phyloP scores from a whole-genome alignment of 305 asterid genomes.

The Fraxinus dipetala region DNA sequence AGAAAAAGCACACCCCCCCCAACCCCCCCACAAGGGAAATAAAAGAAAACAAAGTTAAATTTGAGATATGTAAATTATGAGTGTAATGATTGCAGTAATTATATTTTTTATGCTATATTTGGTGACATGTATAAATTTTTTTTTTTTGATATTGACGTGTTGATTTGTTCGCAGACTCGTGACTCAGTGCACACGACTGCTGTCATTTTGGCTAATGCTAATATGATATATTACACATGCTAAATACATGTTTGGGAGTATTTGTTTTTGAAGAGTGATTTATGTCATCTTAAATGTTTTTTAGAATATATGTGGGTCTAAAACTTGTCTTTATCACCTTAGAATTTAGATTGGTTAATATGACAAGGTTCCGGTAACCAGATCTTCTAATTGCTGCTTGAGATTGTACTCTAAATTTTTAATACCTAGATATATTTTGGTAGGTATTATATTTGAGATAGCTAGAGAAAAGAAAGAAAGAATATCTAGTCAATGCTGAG shows the following conservation, averaged over 20 bases:
- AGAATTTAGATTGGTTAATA: conserved; percentile 1
- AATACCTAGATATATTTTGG: not conserved
- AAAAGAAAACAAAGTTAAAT: not conserved
- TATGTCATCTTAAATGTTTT: not conserved
- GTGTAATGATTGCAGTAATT: conserved; percentile 3
- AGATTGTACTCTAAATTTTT: not conserved
- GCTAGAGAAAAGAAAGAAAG: not conserved
- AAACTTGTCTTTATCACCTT: not conserved
- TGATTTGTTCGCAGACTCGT: not conserved
- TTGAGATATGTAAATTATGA: not conserved
- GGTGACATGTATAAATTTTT: not conserved
- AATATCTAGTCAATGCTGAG: not conserved
- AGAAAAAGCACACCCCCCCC: not conserved
- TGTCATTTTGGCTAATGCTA: not conserved
- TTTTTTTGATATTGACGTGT: not conserved
- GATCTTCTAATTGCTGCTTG: not conserved
- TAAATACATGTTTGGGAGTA: not conserved
- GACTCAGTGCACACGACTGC: conserved; percentile 1
- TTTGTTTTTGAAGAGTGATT: not conserved
- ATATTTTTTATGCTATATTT: not conserved
- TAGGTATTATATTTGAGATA: not conserved
- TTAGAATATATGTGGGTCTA: not conserved
- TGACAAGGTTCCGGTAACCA: not conserved
- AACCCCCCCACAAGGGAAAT: not conserved
- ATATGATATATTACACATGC: not conserved